Evolutionary conservation across 257 asterid genomes (phyloP).

Genomic region (Dorcoceras hygrometricum): DNA sequence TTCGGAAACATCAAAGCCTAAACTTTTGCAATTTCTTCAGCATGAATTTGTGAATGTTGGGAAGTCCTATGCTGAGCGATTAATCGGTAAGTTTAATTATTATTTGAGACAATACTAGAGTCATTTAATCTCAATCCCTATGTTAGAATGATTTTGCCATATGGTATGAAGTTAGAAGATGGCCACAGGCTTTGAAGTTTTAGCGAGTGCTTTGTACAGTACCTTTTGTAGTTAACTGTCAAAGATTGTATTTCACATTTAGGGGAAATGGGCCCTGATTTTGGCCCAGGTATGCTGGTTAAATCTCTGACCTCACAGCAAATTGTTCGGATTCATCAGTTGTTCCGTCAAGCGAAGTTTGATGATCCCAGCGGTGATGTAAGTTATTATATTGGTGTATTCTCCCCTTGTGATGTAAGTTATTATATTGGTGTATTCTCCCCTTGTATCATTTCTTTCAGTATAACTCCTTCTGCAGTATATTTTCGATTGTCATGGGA

Average conservation of each 20-base stretch:
- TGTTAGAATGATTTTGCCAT: neutral
- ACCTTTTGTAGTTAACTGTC: constrained; percentile 15
- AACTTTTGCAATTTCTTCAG: constrained; percentile 81
- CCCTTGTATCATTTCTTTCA: constrained; percentile 11
- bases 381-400: constrained; percentile 37
- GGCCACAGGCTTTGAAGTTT: neutral
- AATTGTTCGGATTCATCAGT: constrained; percentile 83
- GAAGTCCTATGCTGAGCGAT: constrained; percentile 76
- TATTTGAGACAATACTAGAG: neutral
- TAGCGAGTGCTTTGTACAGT: constrained; percentile 6
- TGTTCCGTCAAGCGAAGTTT: constrained; percentile 93
- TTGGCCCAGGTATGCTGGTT: constrained; percentile 57
- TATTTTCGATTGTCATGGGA: neutral
- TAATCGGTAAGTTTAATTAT: constrained; percentile 56
- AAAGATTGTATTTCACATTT: constrained; percentile 19
- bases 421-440: constrained; percentile 19
- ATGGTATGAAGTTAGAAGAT: neutral
- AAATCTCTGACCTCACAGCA: constrained; percentile 79
- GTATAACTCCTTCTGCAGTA: neutral
- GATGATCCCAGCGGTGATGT: constrained; percentile 90
- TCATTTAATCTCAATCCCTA: neutral
- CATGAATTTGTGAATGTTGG: constrained; percentile 87
- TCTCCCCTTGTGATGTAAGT: constrained; percentile 84
- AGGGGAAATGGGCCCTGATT: constrained; percentile 94
- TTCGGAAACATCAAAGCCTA: constrained; percentile 68